Evolutionary conservation across 2,329 filamentous ascomycete species (phyloP).

Genomic region (Ciborinia camelliae): DNA sequence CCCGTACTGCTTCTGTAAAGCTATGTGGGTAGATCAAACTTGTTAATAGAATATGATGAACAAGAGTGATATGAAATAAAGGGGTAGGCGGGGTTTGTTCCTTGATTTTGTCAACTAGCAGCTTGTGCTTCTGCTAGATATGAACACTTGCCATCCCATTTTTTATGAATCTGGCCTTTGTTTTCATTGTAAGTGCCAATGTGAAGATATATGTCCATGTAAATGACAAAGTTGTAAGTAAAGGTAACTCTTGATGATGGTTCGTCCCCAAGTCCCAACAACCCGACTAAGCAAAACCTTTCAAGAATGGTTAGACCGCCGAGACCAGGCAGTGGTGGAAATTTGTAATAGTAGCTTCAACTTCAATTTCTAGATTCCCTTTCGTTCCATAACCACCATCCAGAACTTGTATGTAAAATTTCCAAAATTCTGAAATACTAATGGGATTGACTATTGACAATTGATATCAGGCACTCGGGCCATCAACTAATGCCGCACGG

Average conservation of each 20-base stretch:
- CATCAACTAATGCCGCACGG: not conserved
- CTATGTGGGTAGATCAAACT: not conserved
- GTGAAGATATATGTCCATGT: not conserved
- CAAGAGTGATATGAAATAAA: not conserved
- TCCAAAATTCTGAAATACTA: not conserved
- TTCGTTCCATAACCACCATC: too few relatives aligned
- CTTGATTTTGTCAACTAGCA: not conserved
- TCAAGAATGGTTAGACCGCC: not conserved
- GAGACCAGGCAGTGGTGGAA: not conserved
- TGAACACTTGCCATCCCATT: too few relatives aligned
- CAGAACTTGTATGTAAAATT: not conserved
- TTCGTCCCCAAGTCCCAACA: too few relatives aligned
- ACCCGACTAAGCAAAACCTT: not conserved
- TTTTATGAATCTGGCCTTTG: not conserved
- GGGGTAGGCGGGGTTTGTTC: too few relatives aligned
- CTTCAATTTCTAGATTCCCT: not conserved
- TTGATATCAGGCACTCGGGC: constrained; percentile 10
- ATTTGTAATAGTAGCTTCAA: not conserved
- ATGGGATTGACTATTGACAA: not conserved
- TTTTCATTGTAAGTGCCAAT: accelerated
- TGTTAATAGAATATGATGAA: not conserved
- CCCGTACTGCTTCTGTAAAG: not conserved
- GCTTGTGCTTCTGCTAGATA: not conserved
- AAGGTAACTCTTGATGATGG: not conserved
- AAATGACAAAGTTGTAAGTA: not conserved